Conservation (phyloP, 495 filamentous ascomycete genomes). For the Xylaria flabelliformis region DNA sequence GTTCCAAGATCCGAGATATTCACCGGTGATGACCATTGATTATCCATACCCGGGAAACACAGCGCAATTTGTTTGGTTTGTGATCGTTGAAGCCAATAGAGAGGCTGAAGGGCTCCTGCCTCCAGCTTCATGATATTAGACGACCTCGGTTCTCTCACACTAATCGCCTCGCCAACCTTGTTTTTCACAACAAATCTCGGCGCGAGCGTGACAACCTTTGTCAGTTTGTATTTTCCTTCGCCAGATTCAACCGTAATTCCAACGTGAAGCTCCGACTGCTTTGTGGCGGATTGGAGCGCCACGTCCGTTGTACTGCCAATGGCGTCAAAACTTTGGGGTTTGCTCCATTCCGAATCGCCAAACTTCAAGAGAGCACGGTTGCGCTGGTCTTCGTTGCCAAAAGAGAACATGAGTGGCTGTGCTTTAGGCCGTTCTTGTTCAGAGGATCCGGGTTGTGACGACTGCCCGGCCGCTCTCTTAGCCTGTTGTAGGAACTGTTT, state of each 20-base stretch:
- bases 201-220: slow-evolving; percentile 91
- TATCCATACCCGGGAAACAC: slow-evolving; percentile 93
- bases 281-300: slow-evolving; percentile 72
- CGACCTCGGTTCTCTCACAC: slow-evolving; percentile 87
- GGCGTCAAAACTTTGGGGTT: slow-evolving; percentile 97
- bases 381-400: slow-evolving; percentile 79
- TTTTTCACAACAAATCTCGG: slow-evolving; percentile 95
- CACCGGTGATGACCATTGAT: slow-evolving; percentile 97
- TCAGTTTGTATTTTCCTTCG: slow-evolving; percentile 96
- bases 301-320: slow-evolving; percentile 91
- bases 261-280: slow-evolving; percentile 82
- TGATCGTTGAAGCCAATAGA: slow-evolving; percentile 83
- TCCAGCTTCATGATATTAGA: slow-evolving; percentile 79
- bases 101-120: slow-evolving; percentile 74
- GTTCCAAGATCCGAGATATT: slow-evolving; percentile 93
- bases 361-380: slow-evolving; percentile 89
- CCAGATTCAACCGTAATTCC: slow-evolving; percentile 88
- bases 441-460: slow-evolving; percentile 49
- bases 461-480: slow-evolving; percentile 80
- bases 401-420: slow-evolving; percentile 95
- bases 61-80: slow-evolving; percentile 87
- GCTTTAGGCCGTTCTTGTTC: slow-evolving; percentile 65
- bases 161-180: slow-evolving; percentile 83
- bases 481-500: slow-evolving; percentile 85
- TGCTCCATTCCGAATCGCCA: slow-evolving; percentile 91